A percentile compares a stretch with the other conserved stretches of the same genome.
Conservation (phyloP, 805 yeast species). For the Spathaspora hagerdaliae region DNA sequence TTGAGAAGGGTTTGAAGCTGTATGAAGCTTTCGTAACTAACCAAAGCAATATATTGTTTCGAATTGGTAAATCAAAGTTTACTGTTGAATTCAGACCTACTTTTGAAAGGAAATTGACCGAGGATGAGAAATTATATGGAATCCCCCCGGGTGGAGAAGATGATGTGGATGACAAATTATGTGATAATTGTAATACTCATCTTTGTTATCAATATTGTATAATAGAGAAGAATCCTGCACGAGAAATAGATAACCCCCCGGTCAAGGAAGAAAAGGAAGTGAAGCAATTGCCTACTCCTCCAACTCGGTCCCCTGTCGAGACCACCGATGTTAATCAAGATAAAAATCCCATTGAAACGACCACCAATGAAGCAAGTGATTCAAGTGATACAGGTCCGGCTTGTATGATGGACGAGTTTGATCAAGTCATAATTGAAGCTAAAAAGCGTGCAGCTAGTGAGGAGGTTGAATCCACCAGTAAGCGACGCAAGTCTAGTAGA, state of each 20-base stretch:
- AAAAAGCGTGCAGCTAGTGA: constrained; percentile 12
- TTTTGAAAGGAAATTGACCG: constrained; percentile 4
- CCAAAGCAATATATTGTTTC: constrained; percentile 15
- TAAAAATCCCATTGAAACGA: not conserved
- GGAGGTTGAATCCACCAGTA: not conserved
- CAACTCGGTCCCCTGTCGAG: not conserved
- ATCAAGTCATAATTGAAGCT: constrained; percentile 14
- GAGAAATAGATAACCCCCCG: not conserved
- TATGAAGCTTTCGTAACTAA: constrained; percentile 22
- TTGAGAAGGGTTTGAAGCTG: constrained; percentile 22
- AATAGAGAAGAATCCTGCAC: constrained; percentile 18
- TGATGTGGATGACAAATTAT: constrained; percentile 44
- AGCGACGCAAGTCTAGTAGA: not conserved
- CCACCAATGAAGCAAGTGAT: not conserved
- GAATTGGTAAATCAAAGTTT: constrained; percentile 13
- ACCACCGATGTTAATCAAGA: not conserved
- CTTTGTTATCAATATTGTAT: constrained; percentile 47
- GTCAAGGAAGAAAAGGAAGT: not conserved
- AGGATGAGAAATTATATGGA: constrained; percentile 1
- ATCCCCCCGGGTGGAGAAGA: constrained; percentile 13
- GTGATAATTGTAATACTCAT: constrained; percentile 47
- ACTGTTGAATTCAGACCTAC: constrained; percentile 9
- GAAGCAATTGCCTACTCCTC: constrained; percentile 1
- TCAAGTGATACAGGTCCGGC: constrained; percentile 2
- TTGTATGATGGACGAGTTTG: constrained; percentile 15